phyloP scores from a whole-genome alignment of 2,329 filamentous ascomycete genomes.

The Phialocephala subalpina region DNA sequence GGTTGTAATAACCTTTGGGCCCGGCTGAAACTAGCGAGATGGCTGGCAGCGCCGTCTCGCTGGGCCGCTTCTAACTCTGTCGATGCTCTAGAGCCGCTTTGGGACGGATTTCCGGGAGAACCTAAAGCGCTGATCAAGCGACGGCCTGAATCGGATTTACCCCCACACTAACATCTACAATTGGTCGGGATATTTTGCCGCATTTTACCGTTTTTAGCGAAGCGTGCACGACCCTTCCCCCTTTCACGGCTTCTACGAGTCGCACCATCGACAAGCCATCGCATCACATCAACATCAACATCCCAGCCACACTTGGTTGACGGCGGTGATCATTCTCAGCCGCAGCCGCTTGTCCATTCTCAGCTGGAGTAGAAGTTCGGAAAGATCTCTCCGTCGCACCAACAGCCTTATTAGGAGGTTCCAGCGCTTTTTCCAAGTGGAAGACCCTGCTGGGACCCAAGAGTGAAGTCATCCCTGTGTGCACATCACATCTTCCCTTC shows the following conservation, averaged over 20 bases:
- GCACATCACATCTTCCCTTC: no score
- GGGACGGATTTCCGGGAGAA: no score
- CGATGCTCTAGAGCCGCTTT: no score
- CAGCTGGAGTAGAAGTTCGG: neutral
- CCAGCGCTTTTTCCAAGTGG: neutral
- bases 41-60: no score
- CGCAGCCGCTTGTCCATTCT: neutral
- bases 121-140: no score
- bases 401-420: neutral
- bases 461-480: neutral
- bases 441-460: neutral
- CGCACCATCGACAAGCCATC: neutral
- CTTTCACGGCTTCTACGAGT: neutral
- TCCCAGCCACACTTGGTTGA: neutral
- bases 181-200: neutral
- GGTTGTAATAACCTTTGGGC: slow-evolving; percentile 5
- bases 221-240: neutral
- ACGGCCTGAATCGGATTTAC: neutral
- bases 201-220: neutral
- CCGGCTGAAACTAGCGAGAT: neutral
- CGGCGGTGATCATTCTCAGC: neutral
- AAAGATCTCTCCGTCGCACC: neutral
- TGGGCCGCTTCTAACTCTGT: no score
- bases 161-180: neutral
- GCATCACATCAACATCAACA: neutral